Evolutionary conservation across 225 moss, liverwort and hornwort genomes (phyloP).

Genomic region (Lunularia cruciata): DNA sequence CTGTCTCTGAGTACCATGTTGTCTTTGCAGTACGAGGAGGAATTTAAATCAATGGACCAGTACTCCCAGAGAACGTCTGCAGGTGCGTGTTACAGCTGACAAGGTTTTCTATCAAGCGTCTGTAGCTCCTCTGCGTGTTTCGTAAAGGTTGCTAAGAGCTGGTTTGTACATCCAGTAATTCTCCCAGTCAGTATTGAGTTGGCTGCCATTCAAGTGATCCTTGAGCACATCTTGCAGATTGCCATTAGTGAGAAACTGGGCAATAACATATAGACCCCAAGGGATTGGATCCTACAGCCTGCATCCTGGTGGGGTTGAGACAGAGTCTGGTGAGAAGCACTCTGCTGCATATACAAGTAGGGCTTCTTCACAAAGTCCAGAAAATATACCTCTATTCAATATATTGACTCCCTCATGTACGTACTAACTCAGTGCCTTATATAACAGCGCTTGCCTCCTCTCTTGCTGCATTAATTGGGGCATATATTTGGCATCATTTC

Average conservation of each 20-base stretch:
- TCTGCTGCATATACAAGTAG: background rate
- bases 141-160: too few species aligned
- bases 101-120: background rate
- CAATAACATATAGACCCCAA: constrained; percentile 47
- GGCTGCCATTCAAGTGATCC: too few species aligned
- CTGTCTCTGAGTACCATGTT: background rate
- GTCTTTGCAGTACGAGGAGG: constrained; percentile 65
- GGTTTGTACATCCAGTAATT: too few species aligned
- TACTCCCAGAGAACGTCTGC: constrained; percentile 78
- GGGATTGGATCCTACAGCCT: constrained; percentile 64
- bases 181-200: too few species aligned
- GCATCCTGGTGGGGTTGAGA: constrained; percentile 84
- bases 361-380: background rate
- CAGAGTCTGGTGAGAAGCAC: constrained; percentile 47
- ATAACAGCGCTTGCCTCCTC: too few species aligned
- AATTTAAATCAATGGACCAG: constrained; percentile 60
- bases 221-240: constrained; percentile 37
- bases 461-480: background rate
- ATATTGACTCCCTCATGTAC: too few species aligned
- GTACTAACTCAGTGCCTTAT: too few species aligned
- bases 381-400: too few species aligned
- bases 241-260: constrained; percentile 75
- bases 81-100: constrained; percentile 34
- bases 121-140: background rate
- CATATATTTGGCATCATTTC: background rate